These are phyloP conservation scores for Pogostemon cablin DNA, from an alignment of 257 asterid genomes.

Conservation along the genomic window DNA sequence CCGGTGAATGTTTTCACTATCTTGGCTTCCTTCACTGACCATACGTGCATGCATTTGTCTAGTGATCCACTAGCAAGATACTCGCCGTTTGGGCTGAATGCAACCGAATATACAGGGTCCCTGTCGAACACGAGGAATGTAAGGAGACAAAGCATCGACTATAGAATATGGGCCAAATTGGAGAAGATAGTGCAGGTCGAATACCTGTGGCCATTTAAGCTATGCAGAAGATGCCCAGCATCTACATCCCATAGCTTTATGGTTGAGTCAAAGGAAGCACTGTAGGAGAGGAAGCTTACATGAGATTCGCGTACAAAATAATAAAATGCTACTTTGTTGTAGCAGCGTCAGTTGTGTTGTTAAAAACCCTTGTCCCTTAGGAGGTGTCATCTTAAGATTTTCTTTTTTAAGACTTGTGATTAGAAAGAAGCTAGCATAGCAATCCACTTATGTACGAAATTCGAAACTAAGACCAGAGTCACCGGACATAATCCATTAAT, in stretches of 20 bases:
- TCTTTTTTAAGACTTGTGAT: too few species aligned
- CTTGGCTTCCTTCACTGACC: conserved; percentile 97
- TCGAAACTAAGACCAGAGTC: conserved; percentile 4
- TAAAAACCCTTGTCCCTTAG: too few species aligned
- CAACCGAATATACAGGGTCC: conserved; percentile 93
- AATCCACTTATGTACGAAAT: conserved; percentile 3
- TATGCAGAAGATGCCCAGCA: conserved; percentile 66
- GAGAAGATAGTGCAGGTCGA: neutral
- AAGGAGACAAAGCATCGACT: neutral
- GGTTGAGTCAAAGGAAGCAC: conserved; percentile 98
- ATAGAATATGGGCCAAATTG: neutral
- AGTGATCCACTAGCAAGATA: conserved; percentile 93
- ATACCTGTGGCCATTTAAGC: conserved; percentile 90
- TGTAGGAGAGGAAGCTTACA: conserved; percentile 31
- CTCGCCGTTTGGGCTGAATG: conserved; percentile 92
- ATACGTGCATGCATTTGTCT: conserved; percentile 84
- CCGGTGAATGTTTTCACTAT: conserved; percentile 83
- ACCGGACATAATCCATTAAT: neutral
- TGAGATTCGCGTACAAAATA: conserved; percentile 2
- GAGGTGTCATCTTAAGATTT: too few species aligned
- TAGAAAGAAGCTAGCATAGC: neutral
- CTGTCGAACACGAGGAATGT: conserved; percentile 40
- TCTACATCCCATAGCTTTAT: conserved; percentile 93
- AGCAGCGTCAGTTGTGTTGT: too few species aligned
- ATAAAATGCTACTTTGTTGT: neutral